Conservation (phyloP, 164 flowering plant genomes). For the Chloranthus sessilifolius region DNA sequence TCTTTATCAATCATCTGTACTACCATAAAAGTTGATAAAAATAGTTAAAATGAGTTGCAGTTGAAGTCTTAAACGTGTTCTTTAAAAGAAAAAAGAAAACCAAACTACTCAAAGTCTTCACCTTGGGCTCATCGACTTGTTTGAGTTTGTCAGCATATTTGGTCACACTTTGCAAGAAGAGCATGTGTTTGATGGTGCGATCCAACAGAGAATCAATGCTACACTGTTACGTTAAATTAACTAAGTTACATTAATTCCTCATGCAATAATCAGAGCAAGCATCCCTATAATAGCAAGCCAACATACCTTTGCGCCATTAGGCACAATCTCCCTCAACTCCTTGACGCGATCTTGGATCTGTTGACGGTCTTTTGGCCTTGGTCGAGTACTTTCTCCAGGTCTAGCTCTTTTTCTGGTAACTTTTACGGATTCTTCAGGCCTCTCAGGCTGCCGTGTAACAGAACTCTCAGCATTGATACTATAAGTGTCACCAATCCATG, state of each 20-base stretch:
- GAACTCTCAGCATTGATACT: constrained; percentile 36
- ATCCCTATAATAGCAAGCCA: not conserved
- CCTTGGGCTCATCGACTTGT: constrained; percentile 58
- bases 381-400: constrained; percentile 75
- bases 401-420: constrained; percentile 60
- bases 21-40: constrained; percentile 9
- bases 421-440: constrained; percentile 43
- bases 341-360: constrained; percentile 72
- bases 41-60: constrained; percentile 1
- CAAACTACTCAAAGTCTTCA: constrained; percentile 17
- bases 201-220: constrained; percentile 81
- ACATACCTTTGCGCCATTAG: constrained; percentile 70
- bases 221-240: constrained; percentile 43
- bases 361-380: constrained; percentile 91
- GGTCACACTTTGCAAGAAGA: constrained; percentile 69
- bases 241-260: constrained; percentile 2
- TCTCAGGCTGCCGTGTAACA: constrained; percentile 23
- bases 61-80: not conserved
- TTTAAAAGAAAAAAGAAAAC: too few relatives aligned
- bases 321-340: constrained; percentile 77
- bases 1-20: constrained; percentile 39
- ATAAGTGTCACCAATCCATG: constrained; percentile 57
- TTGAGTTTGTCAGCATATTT: constrained; percentile 63
- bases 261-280: not conserved
- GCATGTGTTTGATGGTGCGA: constrained; percentile 74